Conservation (phyloP, 805 yeast species). For the Hanseniaspora pseudoguilliermondii region DNA sequence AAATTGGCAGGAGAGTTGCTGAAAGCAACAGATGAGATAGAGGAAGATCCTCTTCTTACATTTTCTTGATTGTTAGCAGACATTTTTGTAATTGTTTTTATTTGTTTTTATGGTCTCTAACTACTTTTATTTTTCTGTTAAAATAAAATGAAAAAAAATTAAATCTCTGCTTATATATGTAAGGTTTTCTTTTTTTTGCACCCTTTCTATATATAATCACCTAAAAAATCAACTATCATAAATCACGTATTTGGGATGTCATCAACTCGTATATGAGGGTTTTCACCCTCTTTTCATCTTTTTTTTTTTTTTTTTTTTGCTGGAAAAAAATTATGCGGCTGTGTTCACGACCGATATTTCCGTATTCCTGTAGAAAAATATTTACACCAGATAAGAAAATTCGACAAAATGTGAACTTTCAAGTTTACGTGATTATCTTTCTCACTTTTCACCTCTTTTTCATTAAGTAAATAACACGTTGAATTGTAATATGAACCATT, state of each 20-base stretch:
- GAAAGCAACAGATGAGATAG: constrained; percentile 4
- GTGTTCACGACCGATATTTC: neutral
- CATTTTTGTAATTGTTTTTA: neutral
- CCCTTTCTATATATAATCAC: neutral
- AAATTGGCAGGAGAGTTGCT: neutral
- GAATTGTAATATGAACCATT: no score
- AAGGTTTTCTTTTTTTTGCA: neutral
- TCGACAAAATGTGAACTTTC: neutral
- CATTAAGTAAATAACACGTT: no score
- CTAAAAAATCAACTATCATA: neutral
- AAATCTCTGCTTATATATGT: neutral
- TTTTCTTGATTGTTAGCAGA: neutral
- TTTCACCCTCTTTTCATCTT: neutral
- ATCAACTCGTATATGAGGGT: neutral
- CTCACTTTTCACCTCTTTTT: no score
- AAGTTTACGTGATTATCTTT: no score
- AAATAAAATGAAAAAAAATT: neutral
- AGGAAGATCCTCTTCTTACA: constrained; percentile 9
- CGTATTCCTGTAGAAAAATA: neutral
- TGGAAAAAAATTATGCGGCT: neutral
- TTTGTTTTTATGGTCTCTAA: neutral
- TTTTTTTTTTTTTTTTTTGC: neutral
- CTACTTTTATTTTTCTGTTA: neutral
- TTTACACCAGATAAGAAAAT: neutral
- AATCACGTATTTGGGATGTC: neutral